Conservation (phyloP, 2,329 filamentous ascomycete species). For the Epichloe bromicola region DNA sequence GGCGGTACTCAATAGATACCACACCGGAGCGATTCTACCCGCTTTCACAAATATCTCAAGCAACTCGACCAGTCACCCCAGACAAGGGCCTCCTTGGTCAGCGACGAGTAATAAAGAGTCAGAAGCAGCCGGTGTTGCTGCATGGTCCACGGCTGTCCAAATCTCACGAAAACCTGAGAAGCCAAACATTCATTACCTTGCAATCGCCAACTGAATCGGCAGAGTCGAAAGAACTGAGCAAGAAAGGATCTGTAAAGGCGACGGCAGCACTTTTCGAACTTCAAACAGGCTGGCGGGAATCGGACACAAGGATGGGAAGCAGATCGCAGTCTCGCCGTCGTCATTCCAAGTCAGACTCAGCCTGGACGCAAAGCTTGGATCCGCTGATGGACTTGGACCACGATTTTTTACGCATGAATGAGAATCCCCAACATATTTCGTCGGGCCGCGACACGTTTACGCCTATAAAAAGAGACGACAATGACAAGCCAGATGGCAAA, state of each 20-base stretch:
- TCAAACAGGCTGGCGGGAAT: slow-evolving; percentile 5
- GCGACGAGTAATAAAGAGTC: neutral
- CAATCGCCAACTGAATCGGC: slow-evolving; percentile 7
- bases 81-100: neutral
- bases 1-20: slow-evolving; percentile 7
- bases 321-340: neutral
- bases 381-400: neutral
- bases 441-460: neutral
- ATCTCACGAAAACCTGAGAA: slow-evolving; percentile 6
- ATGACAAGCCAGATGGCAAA: neutral
- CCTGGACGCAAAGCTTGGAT: slow-evolving; percentile 1
- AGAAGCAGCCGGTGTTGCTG: slow-evolving; percentile 5
- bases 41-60: neutral
- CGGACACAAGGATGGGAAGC: neutral
- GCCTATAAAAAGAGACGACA: neutral
- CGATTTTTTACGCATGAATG: neutral
- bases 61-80: neutral
- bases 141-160: slow-evolving; percentile 5
- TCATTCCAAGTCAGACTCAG: slow-evolving; percentile 6
- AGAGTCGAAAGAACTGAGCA: slow-evolving; percentile 12
- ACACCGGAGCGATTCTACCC: slow-evolving; percentile 15
- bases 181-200: slow-evolving; percentile 1
- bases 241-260: slow-evolving; percentile 27
- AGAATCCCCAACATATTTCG: neutral
- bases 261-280: slow-evolving; percentile 41